Percentiles rank a stretch among this genome's conserved stretches.
Conservation (phyloP, 768 basidiomycete genomes). For the Psilocybe cyanescens region DNA sequence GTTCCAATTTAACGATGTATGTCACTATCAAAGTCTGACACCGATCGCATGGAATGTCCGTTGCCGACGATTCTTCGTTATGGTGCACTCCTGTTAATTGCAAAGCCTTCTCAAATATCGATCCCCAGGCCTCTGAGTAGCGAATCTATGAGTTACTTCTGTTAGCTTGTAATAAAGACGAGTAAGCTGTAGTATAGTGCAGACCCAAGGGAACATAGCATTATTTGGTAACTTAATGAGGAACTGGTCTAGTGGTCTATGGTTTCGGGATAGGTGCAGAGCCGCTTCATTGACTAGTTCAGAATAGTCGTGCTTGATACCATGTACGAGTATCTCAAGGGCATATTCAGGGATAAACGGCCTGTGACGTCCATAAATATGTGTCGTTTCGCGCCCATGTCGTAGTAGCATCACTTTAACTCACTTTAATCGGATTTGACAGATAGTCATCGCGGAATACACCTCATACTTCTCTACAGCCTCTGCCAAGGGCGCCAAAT, state of each 20-base stretch:
- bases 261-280: not conserved
- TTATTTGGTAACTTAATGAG: not conserved
- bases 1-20: not conserved
- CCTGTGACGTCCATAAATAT: not conserved
- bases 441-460: not conserved
- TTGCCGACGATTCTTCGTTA: not conserved
- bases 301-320: slow-evolving; percentile 3
- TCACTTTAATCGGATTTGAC: not conserved
- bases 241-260: not conserved
- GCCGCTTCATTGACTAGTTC: slow-evolving; percentile 1
- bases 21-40: not conserved
- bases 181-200: no score
- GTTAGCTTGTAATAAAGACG: not conserved
- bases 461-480: slow-evolving; percentile 8
- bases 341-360: not conserved
- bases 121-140: not conserved
- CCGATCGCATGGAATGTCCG: not conserved
- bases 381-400: not conserved
- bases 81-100: not conserved
- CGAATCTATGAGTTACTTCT: not conserved
- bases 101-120: not conserved
- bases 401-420: not conserved
- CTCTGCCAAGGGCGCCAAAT: not conserved
- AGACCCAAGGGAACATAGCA: not conserved
- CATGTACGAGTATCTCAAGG: not conserved